Base-by-base conservation (phyloP, 805 yeast species). In the Zygoascus tannicola region DNA sequence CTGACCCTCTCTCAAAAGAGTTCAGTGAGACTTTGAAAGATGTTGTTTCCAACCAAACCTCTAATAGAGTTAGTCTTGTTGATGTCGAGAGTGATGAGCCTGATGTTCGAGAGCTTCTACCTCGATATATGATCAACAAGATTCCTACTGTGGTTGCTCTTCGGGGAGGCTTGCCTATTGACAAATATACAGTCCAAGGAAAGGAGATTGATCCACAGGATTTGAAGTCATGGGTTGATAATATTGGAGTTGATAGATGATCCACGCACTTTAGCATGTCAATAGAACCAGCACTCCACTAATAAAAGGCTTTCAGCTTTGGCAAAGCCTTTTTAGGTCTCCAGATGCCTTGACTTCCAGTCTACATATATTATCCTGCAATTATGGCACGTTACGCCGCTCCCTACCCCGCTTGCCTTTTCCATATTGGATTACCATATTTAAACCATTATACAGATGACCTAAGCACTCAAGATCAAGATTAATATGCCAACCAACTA, bases 121-220 rank as follows among this genome's bases (percentile, higher is more conserved):
- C 71, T 36, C 70, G 78, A 38, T 85, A 80, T 56, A 69, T 71
- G 18, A 74, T 79, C 18, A 65, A 64, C 22, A 64, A 68, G 28
- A 68, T 84, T 3, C 95, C 95, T 2, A 71, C 81, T 0, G 63
- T 85, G 2, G 79, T 85, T 1, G 76, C 81, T 5, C 69, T 85
- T 40, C 67, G 74, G 48, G 81, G 81, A 44, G 86, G 83, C 41
- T 64, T 80, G 51, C 81, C 81, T 1, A 64, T 62, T 12, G 72
- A 68, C 33, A 54, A 61, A 23, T 74, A 66, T 48, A 50, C 41
- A 7, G 33, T 38, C 5, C 20, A 26, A 12, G 35, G 41, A 4
- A 34, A 37, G 2, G 39, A 50, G 2, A 54, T 54, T 7, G 58
- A 61, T 20, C 54, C 47, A 40, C 36, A 22, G 5, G 58, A 44